Base-by-base conservation (phyloP, 306 rosid genomes). In the Prunus mume region DNA sequence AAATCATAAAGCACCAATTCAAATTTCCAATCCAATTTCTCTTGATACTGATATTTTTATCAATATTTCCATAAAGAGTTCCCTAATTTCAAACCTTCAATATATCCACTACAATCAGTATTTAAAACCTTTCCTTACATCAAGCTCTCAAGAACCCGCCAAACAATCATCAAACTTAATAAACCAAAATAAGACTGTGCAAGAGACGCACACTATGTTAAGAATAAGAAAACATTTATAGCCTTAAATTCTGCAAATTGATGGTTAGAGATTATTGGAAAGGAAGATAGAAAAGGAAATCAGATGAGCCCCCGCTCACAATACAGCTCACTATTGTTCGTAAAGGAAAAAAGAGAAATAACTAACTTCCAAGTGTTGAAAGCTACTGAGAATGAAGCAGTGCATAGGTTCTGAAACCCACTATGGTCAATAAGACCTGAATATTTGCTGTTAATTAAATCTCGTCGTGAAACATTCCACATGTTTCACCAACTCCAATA, bases 391-490 rank as follows among this genome's bases (percentile, higher is more conserved):
- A 15, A 38, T 64, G 65, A 81, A 65, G 61, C 68, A 65, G 45
- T 18, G 24, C 13, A 76, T 46, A 56, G 50, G 17, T 51, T 72
- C 58, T 71, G 74, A 69, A 72, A 49, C 69, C 68, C 34, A 72
- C 56, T 73, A 65, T 41, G 65, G 58, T 72, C 8, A 24, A 56
- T 34, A 49, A 66, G 49, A 47, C 57, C 74, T 47, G 63, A 50
- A 51, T 30, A 69, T 27, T 46, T 43, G 43, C 77, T 75, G 24
- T 27, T 9, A 63, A 51, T 52, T 17, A 63, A 38, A 11, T 34
- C 22, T 72, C 38, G 14, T 56, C 52, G 38, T 72, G 65, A 20
- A 57, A 41, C 56, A 24, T 25, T 22, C 17, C 55, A 57, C 67
- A 41, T 57, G 76, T 22, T 57, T 43, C 43, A 41, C 49, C 27